These are phyloP conservation scores for Casuarina glauca DNA, from an alignment of 306 rosid species.

Conservation along the genomic window DNA sequence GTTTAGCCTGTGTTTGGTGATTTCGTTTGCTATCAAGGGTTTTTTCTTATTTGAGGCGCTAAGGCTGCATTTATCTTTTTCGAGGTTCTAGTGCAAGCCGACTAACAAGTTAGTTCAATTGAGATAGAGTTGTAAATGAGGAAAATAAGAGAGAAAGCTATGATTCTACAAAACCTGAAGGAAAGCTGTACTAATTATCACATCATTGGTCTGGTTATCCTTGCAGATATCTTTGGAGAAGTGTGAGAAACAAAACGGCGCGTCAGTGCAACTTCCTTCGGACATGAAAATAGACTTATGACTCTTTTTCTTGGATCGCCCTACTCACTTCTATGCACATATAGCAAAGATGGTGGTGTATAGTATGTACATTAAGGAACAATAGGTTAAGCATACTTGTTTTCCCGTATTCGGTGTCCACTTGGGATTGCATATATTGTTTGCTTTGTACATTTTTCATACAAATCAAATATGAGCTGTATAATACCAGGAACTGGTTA, in stretches of 20 bases:
- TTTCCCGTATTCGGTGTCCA: not conserved
- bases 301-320: conserved; percentile 21
- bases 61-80: not conserved
- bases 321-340: conserved; percentile 25
- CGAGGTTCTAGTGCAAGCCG: not conserved
- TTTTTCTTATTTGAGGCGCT: not conserved
- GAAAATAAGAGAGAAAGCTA: not conserved
- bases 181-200: conserved; percentile 16
- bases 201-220: conserved; percentile 24
- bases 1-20: not conserved
- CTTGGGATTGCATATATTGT: not conserved
- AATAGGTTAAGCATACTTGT: conserved; percentile 24
- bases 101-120: not conserved
- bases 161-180: not conserved
- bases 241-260: conserved; percentile 43
- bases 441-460: not conserved
- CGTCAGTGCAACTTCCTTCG: conserved; percentile 31
- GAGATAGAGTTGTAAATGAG: not conserved
- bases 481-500: not conserved
- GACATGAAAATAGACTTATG: conserved; percentile 39
- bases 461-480: not conserved
- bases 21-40: not conserved
- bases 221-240: conserved; percentile 76
- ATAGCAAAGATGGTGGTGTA: conserved; percentile 30
- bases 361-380: conserved; percentile 27